A percentile compares a stretch with the other conserved stretches of the same genome.
Evolutionary conservation across 192 early-diverging fungal species (phyloP).

Genomic region (Rhizophagus prolifer): DNA sequence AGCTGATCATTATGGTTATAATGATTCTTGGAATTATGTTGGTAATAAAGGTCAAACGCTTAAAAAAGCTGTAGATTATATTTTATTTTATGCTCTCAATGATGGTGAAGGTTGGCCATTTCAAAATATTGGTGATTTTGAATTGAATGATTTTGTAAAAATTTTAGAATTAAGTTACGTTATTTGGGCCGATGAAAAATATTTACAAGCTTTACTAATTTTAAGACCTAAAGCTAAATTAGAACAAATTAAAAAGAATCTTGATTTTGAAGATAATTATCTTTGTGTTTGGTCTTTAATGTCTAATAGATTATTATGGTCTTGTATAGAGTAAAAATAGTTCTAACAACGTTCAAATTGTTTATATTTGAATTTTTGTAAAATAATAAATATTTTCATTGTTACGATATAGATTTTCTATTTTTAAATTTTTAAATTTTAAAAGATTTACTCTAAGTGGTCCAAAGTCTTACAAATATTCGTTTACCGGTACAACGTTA

Average conservation of each 20-base stretch:
- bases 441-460: too few relatives aligned
- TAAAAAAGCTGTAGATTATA: slow-evolving; percentile 49
- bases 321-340: neutral
- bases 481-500: too few relatives aligned
- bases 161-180: slow-evolving; percentile 50
- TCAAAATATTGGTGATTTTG: slow-evolving; percentile 44
- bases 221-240: slow-evolving; percentile 35
- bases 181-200: slow-evolving; percentile 46
- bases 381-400: too few relatives aligned
- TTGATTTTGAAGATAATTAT: slow-evolving; percentile 14
- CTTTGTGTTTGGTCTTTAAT: neutral
- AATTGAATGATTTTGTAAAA: slow-evolving; percentile 42
- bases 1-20: slow-evolving; percentile 40
- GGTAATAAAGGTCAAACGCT: slow-evolving; percentile 44
- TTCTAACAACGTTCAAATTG: too few relatives aligned
- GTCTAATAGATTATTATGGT: slow-evolving; percentile 8
- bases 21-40: slow-evolving; percentile 41
- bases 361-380: too few relatives aligned
- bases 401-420: too few relatives aligned
- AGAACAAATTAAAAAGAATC: slow-evolving; percentile 2
- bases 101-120: slow-evolving; percentile 48
- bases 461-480: too few relatives aligned
- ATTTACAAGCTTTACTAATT: slow-evolving; percentile 35
- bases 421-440: too few relatives aligned
- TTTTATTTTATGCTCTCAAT: slow-evolving; percentile 48